Conservation (phyloP, 31 red algal species). For the Endocladia muricata region DNA sequence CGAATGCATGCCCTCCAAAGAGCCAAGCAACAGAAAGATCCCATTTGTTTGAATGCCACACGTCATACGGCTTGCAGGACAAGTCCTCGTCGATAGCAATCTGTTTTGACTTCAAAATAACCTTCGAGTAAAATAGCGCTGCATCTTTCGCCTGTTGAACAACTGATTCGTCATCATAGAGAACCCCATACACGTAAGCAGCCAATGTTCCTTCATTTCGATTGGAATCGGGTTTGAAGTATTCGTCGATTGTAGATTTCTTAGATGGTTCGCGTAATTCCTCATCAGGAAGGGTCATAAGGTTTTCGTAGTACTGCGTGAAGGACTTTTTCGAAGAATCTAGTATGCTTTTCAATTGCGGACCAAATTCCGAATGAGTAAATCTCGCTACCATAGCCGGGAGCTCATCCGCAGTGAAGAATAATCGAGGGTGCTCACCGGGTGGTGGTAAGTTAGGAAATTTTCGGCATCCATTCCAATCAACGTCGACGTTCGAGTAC, state of each 20-base stretch:
- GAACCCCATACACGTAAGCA: constrained; percentile 46
- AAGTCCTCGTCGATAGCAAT: constrained; percentile 18
- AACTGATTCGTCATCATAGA: constrained; percentile 33
- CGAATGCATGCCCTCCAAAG: constrained; percentile 52
- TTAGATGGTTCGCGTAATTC: constrained; percentile 10
- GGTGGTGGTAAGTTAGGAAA: constrained; percentile 37
- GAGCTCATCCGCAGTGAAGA: constrained; percentile 56
- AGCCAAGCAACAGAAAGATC: constrained; percentile 50
- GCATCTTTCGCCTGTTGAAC: constrained; percentile 36
- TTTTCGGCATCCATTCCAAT: constrained; percentile 56
- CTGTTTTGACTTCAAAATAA: constrained; percentile 58
- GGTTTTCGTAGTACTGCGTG: constrained; percentile 20
- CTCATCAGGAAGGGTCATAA: constrained; percentile 5
- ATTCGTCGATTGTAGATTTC: constrained; percentile 30
- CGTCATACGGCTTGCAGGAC: constrained; percentile 22
- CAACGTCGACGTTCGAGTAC: constrained; percentile 68
- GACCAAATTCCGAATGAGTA: constrained; percentile 41
- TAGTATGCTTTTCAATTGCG: constrained; percentile 15
- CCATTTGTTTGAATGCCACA: constrained; percentile 64
- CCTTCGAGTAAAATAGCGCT: constrained; percentile 56
- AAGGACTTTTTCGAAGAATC: constrained; percentile 11
- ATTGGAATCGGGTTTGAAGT: constrained; percentile 37
- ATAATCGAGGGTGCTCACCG: constrained; percentile 68
- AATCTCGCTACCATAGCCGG: constrained; percentile 46
- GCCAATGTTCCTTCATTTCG: constrained; percentile 27